phyloP scores from a whole-genome alignment of 2,329 filamentous ascomycete species.

The Sporothrix euskadiensis region DNA sequence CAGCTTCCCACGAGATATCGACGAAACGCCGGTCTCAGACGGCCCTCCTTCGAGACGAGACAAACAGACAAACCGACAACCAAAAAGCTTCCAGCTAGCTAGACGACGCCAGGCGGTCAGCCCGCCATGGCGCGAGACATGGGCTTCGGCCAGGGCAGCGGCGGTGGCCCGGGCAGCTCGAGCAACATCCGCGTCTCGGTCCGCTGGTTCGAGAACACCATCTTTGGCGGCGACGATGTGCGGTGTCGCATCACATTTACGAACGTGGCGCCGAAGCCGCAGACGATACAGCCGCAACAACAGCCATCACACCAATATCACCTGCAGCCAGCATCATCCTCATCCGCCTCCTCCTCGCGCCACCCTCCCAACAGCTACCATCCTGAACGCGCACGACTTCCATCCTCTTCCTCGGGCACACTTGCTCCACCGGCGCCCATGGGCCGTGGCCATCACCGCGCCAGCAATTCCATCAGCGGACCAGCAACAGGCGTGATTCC shows the following conservation, averaged over 20 bases:
- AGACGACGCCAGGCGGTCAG: neutral
- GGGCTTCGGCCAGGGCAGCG: neutral
- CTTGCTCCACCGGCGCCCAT: conserved; percentile 25
- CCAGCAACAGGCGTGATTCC: conserved; percentile 14
- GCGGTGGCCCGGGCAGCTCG: conserved; percentile 5
- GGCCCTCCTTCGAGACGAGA: neutral
- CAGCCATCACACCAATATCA: neutral
- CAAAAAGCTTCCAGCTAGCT: neutral
- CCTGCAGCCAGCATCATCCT: neutral
- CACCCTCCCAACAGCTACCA: conserved; percentile 24
- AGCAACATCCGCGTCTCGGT: conserved; percentile 92
- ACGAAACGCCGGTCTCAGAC: neutral
- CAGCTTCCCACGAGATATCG: neutral
- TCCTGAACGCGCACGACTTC: conserved; percentile 15
- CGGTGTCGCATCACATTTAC: conserved; percentile 96
- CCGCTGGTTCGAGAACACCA: conserved; percentile 87
- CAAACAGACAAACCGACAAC: neutral
- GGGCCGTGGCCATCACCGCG: conserved; percentile 29
- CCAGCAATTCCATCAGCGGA: conserved; percentile 33
- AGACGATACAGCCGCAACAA: conserved; percentile 19
- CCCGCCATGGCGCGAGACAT: conserved; percentile 28
- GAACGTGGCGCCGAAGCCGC: conserved; percentile 61
- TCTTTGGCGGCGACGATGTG: conserved; percentile 95
- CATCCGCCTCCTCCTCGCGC: conserved; percentile 33
- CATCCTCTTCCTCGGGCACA: conserved; percentile 19